These are phyloP conservation scores for Forsythia viridissima DNA, from an alignment of 257 asterid genomes.

Conservation along the genomic window DNA sequence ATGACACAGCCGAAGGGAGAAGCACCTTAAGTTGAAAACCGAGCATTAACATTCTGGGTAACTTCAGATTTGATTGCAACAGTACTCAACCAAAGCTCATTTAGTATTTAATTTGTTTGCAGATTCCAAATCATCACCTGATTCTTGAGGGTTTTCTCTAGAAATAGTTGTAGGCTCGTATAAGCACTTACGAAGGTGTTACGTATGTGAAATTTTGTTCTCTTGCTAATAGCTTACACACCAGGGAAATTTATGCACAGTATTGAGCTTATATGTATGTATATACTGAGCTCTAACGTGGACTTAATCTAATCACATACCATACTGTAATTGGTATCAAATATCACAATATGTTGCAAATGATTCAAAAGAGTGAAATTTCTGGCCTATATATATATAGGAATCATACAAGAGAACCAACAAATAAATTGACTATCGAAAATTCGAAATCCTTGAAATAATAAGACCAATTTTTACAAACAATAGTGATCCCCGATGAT, in stretches of 20 bases:
- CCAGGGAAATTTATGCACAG: neutral
- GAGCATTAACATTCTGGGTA: slow-evolving; percentile 34
- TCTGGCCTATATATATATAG: slow-evolving; percentile 7
- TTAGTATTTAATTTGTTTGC: slow-evolving; percentile 71
- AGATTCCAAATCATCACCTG: slow-evolving; percentile 72
- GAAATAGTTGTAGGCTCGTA: slow-evolving; percentile 25
- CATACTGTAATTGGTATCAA: slow-evolving; percentile 9
- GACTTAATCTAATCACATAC: slow-evolving; percentile 8
- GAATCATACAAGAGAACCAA: slow-evolving; percentile 5
- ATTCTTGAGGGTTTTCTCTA: slow-evolving; percentile 73
- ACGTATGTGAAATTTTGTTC: neutral
- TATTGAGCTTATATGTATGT: slow-evolving; percentile 16
- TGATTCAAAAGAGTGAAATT: neutral
- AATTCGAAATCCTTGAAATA: too few relatives aligned
- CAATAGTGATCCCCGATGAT: neutral
- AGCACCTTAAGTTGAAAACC: slow-evolving; percentile 47
- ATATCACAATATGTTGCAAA: neutral
- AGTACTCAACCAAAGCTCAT: slow-evolving; percentile 76
- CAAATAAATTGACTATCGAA: slow-evolving; percentile 7
- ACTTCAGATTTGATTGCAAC: slow-evolving; percentile 44
- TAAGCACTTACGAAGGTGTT: slow-evolving; percentile 17
- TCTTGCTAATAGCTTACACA: too few relatives aligned
- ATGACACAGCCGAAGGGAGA: slow-evolving; percentile 16
- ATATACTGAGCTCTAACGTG: neutral
- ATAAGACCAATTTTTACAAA: neutral